Evolutionary conservation across 306 rosid genomes (phyloP), one percentile per base, ranked within the genome.

Genomic region (Herpetospermum pedunculosum): DNA sequence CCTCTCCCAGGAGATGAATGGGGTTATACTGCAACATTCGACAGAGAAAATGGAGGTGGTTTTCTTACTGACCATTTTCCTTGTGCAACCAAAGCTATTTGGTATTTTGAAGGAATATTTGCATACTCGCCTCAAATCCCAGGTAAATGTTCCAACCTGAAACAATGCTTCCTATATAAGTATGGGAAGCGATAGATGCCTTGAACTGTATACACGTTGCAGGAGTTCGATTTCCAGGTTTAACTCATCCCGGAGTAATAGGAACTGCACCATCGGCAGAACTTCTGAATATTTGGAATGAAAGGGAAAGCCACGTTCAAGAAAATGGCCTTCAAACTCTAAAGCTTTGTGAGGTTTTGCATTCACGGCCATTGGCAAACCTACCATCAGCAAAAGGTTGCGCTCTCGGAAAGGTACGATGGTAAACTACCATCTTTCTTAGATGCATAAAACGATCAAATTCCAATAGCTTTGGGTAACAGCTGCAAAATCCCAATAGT

Each of bases 61-160:
- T 94, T 94, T 81, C 88, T 94, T 72, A 94, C 97, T 34, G 87
- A 83, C 70, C 97, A 89, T 83, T 94, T 94, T 81, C 96, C 98
- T 72, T 44, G 75, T 34, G 97, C 98, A 48, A 86, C 98, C 59
- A 91, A 89, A 80, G 91, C 92, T 65, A 88, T 91, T 13, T 91
- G 98, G 98, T 91, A 91, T 79, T 91, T 94, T 76, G 90, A 94
- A 83, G 96, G 97, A 62, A 94, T 91, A 64, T 91, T 86, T 78
- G 95, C 97, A 32, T 75, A 88, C 86, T 94, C 98, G 0, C 96
- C 97, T 84, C 97, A 94, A 69, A 94, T 94, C 72, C 96, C 95
- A 81, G 98, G 98, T 94, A 53, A 81, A 48, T 60, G 55, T 77
- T 75, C 47, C 49, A 75, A 59, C 55, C 38, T 12, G 43, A 69